Evolutionary conservation across 441 rosid species (phyloP).

Genomic region (Isatis lusitanica): DNA sequence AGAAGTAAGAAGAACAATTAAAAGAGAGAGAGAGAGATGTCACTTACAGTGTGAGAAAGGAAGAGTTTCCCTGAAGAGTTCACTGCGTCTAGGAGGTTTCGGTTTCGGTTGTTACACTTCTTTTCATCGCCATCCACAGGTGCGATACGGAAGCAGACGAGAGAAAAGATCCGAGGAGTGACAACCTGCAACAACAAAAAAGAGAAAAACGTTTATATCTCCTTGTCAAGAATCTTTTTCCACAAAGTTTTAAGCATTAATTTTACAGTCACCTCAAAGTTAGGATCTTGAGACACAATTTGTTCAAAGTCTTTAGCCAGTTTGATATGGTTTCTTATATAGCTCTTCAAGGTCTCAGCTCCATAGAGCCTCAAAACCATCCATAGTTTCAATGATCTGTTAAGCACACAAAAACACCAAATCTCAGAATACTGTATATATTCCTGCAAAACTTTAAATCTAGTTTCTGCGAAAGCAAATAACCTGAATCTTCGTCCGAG

Average conservation of each 20-base stretch:
- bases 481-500: slow-evolving; percentile 93
- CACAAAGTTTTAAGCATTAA: background rate
- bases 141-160: slow-evolving; percentile 72
- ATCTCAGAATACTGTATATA: background rate
- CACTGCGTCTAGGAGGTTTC: slow-evolving; percentile 61
- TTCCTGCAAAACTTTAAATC: background rate
- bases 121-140: slow-evolving; percentile 42
- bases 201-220: background rate
- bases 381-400: slow-evolving; percentile 60
- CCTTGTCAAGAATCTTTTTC: background rate
- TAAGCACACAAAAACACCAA: background rate
- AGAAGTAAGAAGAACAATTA: background rate
- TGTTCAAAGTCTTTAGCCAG: slow-evolving; percentile 68
- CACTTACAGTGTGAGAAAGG: slow-evolving; percentile 80
- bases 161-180: slow-evolving; percentile 67
- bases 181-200: slow-evolving; percentile 50
- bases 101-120: slow-evolving; percentile 53
- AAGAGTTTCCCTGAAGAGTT: slow-evolving; percentile 76
- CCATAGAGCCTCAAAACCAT: slow-evolving; percentile 70
- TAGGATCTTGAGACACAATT: slow-evolving; percentile 59
- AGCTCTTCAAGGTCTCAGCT: slow-evolving; percentile 59
- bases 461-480: background rate
- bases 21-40: background rate
- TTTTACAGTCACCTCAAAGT: slow-evolving; percentile 61
- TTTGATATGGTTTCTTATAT: slow-evolving; percentile 76